These are phyloP conservation scores for Sporisorium sorghi DNA, from an alignment of 1,284 basidiomycete genomes.

Conservation along the genomic window DNA sequence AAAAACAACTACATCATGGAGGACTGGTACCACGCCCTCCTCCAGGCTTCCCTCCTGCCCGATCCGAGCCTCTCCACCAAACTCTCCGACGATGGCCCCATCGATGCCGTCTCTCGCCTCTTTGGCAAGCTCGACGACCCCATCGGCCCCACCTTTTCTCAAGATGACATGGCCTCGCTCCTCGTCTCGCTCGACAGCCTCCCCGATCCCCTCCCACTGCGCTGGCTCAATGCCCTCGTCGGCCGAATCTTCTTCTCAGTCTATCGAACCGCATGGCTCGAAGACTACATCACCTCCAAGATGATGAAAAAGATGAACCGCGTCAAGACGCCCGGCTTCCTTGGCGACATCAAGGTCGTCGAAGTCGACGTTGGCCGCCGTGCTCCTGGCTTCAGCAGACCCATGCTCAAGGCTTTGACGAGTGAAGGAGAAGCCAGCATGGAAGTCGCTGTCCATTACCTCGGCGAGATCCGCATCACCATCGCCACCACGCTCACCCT, in stretches of 20 bases:
- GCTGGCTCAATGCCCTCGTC: constrained; percentile 94
- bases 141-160: constrained; percentile 77
- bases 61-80: constrained; percentile 58
- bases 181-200: constrained; percentile 87
- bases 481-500: constrained; percentile 89
- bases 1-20: constrained; percentile 72
- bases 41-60: constrained; percentile 77
- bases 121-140: constrained; percentile 51
- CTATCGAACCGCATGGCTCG: constrained; percentile 83
- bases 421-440: constrained; percentile 90
- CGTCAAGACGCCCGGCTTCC: constrained; percentile 86
- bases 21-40: constrained; percentile 91
- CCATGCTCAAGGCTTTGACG: constrained; percentile 95
- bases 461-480: constrained; percentile 87
- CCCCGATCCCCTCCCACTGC: constrained; percentile 92
- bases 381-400: constrained; percentile 78
- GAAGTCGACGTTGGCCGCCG: constrained; percentile 89
- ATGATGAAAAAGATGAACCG: constrained; percentile 93
- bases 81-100: constrained; percentile 19
- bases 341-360: constrained; percentile 85
- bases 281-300: constrained; percentile 84
- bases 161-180: constrained; percentile 84
- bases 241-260: constrained; percentile 92
- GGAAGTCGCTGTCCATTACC: constrained; percentile 84
- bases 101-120: constrained; percentile 12